Base-by-base conservation (phyloP, 805 yeast genomes). In the Scheffersomyces spartinae region DNA sequence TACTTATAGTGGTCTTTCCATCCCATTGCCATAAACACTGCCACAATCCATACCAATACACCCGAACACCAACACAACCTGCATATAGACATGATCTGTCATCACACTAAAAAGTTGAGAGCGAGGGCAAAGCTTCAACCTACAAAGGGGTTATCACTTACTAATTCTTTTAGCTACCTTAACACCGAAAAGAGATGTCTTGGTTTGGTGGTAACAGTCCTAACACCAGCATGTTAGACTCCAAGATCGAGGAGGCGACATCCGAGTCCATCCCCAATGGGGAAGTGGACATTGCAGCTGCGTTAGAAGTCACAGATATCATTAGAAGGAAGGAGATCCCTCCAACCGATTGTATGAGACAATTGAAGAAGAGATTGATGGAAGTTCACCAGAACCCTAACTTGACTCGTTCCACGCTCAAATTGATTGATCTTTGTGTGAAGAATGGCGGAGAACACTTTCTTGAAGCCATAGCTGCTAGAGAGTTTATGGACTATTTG, bases 391-490 rank as follows among this genome's bases (percentile, higher is more conserved):
- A 61, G 28, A 86, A 86, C 45, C 94, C 96, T 7, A 85, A 86
- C 47, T 69, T 75, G 7, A 81, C 82, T 42, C 63, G 74, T 15
- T 69, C 91, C 4, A 62, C 86, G 0, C 64, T 91, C 43, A 80
- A 78, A 42, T 58, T 91, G 33, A 62, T 78, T 17, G 97, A 91
- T 40, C 66, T 83, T 23, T 81, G 95, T 52, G 77, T 88, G 28
- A 91, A 91, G 53, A 91, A 91, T 47, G 86, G 95, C 24, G 98
- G 98, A 6, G 61, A 63, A 24, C 94, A 83, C 40, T 86, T 91
- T 40, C 61, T 88, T 13, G 62, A 58, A 12, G 95, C 84, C 41
- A 62, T 86, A 16, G 71, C 88, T 17, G 68, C 86, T 7, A 71
- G 84, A 34, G 96, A 88, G 47, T 88, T 88, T 36, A 68, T 85